Evolutionary conservation across 805 yeast genomes (phyloP).

Genomic region (Metschnikowia borealis): DNA sequence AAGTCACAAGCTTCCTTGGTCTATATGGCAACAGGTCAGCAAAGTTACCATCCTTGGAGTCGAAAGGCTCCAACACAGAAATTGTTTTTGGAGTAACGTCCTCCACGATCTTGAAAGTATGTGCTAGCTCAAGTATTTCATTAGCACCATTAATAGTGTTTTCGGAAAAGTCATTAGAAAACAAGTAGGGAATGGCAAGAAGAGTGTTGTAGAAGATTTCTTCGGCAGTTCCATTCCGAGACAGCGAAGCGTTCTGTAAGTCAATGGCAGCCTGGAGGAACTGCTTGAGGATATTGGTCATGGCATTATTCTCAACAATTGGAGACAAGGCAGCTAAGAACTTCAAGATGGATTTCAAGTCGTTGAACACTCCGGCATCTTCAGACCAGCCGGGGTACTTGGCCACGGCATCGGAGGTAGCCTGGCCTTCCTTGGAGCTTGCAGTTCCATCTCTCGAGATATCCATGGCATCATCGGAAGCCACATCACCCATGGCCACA

Average conservation of each 20-base stretch:
- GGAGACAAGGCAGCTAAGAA: conserved; percentile 65
- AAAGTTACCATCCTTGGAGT: conserved; percentile 29
- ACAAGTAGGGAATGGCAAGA: conserved; percentile 61
- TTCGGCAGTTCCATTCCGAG: conserved; percentile 61
- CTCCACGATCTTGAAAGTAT: conserved; percentile 30
- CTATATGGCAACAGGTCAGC: conserved; percentile 43
- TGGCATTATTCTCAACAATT: conserved; percentile 47
- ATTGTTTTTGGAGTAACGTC: conserved; percentile 15
- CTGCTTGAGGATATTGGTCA: conserved; percentile 44
- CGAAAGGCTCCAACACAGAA: conserved; percentile 35
- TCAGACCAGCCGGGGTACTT: conserved; percentile 13
- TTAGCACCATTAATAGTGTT: conserved; percentile 34
- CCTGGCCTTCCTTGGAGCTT: too few relatives aligned
- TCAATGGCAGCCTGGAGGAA: conserved; percentile 54
- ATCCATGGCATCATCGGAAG: too few relatives aligned
- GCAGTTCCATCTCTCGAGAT: too few relatives aligned
- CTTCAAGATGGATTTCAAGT: conserved; percentile 65
- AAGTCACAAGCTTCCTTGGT: conserved; percentile 44
- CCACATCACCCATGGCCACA: conserved; percentile 11
- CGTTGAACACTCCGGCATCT: conserved; percentile 61
- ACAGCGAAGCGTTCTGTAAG: conserved; percentile 39
- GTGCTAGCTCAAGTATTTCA: conserved; percentile 46
- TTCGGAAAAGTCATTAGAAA: conserved; percentile 38
- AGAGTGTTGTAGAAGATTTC: conserved; percentile 60
- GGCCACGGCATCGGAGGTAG: not conserved